A percentile compares a stretch with the other conserved stretches of the same genome.
These are phyloP conservation scores for Neophaeococcomyces aloes DNA, from an alignment of 2,329 filamentous ascomycete genomes.

Conservation along the genomic window DNA sequence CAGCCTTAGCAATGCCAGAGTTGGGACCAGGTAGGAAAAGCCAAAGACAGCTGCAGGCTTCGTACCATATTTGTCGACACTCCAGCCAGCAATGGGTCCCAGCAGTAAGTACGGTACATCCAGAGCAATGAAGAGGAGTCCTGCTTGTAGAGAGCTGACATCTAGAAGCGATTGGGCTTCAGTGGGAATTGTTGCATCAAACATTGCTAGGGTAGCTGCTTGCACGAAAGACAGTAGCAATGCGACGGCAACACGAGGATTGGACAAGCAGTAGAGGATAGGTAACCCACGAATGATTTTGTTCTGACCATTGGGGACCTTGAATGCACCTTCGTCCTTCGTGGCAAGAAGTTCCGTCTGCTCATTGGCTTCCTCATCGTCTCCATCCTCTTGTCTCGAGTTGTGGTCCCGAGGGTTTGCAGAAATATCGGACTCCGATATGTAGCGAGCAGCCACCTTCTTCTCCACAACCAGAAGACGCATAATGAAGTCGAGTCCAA, in stretches of 20 bases:
- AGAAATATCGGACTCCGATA: neutral
- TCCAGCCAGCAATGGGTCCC: conserved; percentile 18
- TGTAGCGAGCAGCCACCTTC: conserved; percentile 42
- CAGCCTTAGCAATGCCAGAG: conserved; percentile 20
- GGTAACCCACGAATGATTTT: conserved; percentile 32
- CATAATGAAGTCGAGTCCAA: conserved; percentile 50
- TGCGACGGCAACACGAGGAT: conserved; percentile 16
- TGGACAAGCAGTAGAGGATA: conserved; percentile 18
- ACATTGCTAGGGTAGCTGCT: conserved; percentile 17
- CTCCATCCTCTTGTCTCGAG: conserved; percentile 14
- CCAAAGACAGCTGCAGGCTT: conserved; percentile 23
- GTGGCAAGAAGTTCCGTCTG: conserved; percentile 32
- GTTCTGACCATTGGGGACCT: conserved; percentile 33
- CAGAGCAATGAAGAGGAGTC: conserved; percentile 32
- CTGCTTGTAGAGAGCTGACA: conserved; percentile 26
- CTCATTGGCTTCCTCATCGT: conserved; percentile 24
- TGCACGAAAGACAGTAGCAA: conserved; percentile 20
- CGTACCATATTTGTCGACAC: conserved; percentile 38
- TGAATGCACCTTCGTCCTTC: conserved; percentile 30
- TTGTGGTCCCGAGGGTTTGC: conserved; percentile 19
- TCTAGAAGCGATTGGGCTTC: conserved; percentile 18
- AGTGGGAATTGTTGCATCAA: conserved; percentile 21
- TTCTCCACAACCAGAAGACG: conserved; percentile 54
- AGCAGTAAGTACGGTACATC: conserved; percentile 25
- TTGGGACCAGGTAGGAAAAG: conserved; percentile 19